phyloP scores from a whole-genome alignment of 2,329 filamentous ascomycete genomes.

The Akanthomyces dipterigenus region DNA sequence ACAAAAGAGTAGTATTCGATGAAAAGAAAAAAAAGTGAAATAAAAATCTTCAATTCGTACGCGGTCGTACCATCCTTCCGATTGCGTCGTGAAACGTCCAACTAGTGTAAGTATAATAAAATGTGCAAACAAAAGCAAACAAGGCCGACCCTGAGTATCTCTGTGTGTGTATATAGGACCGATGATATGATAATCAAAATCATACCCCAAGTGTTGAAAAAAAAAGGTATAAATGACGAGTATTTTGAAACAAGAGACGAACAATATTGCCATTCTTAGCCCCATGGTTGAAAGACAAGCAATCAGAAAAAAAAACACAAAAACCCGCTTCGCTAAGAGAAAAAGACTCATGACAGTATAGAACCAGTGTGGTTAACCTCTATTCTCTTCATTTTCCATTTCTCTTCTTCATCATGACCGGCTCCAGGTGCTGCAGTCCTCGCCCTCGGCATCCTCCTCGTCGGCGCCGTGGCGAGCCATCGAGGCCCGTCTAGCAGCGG shows the following conservation, averaged over 20 bases:
- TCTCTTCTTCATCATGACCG: not conserved
- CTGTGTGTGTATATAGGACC: not conserved
- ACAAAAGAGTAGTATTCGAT: no score
- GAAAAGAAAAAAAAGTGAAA: no score
- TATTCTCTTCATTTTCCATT: not conserved
- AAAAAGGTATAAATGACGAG: not conserved
- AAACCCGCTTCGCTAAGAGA: slow-evolving; percentile 3
- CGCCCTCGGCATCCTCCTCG: slow-evolving; percentile 25
- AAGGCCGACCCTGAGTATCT: not conserved
- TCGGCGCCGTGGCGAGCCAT: not conserved
- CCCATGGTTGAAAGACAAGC: not conserved
- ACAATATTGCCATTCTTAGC: not conserved
- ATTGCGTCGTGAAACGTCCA: not conserved
- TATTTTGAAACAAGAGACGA: not conserved
- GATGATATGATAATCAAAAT: not conserved
- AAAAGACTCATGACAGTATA: not conserved
- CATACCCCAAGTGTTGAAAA: not conserved
- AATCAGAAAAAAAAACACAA: not conserved
- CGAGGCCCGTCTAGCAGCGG: not conserved
- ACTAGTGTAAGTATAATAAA: not conserved
- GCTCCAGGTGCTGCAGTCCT: slow-evolving; percentile 16
- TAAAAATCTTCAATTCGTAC: no score
- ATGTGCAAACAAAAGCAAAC: not conserved
- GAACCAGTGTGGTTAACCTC: not conserved
- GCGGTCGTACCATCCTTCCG: not conserved